Percentiles rank a stretch among this genome's conserved stretches.
phyloP scores from a whole-genome alignment of 495 filamentous ascomycete species.

The Lasiosphaeria miniovina region DNA sequence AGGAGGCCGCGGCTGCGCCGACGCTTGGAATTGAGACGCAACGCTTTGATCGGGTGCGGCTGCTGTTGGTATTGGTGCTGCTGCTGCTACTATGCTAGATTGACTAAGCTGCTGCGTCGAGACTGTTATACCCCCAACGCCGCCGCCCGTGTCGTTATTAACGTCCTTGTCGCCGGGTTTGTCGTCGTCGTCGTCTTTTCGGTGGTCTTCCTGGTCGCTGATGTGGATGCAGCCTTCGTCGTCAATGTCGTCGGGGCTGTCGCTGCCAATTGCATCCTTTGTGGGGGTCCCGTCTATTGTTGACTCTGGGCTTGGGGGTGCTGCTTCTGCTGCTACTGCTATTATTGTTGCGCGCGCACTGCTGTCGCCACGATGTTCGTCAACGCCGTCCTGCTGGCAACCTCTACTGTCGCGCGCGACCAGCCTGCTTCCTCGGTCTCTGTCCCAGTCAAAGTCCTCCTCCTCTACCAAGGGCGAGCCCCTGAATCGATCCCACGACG shows the following conservation, averaged over 20 bases:
- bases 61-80: too few relatives aligned
- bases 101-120: background rate
- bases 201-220: background rate
- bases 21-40: background rate
- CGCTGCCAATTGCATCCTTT: background rate
- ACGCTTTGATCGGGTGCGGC: background rate
- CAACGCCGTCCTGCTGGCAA: background rate
- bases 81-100: background rate
- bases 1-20: background rate
- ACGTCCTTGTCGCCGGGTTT: background rate
- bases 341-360: too few relatives aligned
- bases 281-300: background rate
- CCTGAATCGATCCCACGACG: slow-evolving; percentile 21
- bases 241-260: background rate
- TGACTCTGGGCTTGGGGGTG: background rate
- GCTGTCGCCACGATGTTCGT: too few relatives aligned
- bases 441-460: slow-evolving; percentile 23
- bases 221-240: background rate
- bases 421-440: too few relatives aligned
- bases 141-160: too few relatives aligned
- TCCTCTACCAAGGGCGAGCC: slow-evolving; percentile 29
- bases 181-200: background rate
- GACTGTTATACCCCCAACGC: too few relatives aligned
- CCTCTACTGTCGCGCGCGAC: background rate
- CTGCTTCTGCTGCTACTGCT: background rate